Percentiles rank a stretch among this genome's conserved stretches.
Evolutionary conservation across 306 rosid species (phyloP).

Genomic region (Malus asiatica): DNA sequence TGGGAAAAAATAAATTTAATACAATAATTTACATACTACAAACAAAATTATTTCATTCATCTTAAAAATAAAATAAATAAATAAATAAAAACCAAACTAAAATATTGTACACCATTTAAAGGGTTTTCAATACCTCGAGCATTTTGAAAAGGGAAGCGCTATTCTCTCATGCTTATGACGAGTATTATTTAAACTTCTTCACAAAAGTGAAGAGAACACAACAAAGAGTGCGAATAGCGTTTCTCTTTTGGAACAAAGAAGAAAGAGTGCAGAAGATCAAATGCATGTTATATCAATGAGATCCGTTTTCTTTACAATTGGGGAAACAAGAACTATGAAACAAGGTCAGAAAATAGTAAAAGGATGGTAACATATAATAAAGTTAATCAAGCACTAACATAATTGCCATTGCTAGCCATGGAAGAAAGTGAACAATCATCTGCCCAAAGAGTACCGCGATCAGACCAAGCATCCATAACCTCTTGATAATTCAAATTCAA

Average conservation of each 20-base stretch:
- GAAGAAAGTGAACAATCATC: conserved; percentile 37
- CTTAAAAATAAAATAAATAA: neutral
- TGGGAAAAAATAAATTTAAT: neutral
- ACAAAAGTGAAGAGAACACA: neutral
- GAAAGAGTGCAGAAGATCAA: neutral
- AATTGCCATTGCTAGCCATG: conserved; percentile 26
- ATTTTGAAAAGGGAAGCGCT: neutral
- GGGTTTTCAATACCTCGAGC: neutral
- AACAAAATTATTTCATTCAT: neutral
- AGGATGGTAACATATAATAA: neutral
- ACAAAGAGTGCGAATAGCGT: neutral
- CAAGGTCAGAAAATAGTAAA: neutral
- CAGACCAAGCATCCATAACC: conserved; percentile 81
- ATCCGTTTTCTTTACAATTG: neutral
- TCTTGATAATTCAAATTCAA: conserved; percentile 77
- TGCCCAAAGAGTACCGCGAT: conserved; percentile 67
- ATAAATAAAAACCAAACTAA: neutral
- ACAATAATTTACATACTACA: neutral
- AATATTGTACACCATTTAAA: neutral
- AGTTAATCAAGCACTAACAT: conserved; percentile 39
- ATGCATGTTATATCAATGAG: neutral
- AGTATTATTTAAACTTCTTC: neutral
- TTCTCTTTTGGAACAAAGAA: neutral
- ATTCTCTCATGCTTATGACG: neutral
- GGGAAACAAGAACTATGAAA: too few relatives aligned